A percentile compares a stretch with the other conserved stretches of the same genome.
Conservation (phyloP, 257 asterid species). For the Ocimum tenuiflorum region DNA sequence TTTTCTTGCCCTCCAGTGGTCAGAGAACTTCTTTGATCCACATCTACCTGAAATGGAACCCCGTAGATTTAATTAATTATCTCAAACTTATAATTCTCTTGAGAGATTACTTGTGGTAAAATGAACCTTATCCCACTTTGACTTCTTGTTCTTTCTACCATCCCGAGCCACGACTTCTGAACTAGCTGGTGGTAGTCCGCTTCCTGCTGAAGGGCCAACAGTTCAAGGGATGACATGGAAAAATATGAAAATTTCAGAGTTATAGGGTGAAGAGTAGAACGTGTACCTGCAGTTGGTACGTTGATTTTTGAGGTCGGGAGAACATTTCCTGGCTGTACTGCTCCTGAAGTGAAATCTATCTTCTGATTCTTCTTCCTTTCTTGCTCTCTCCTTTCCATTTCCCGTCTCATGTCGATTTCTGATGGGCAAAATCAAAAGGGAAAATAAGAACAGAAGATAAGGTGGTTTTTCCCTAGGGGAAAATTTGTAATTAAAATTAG, state of each 20-base stretch:
- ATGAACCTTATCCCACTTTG: slow-evolving; percentile 98
- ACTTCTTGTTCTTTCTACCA: slow-evolving; percentile 82
- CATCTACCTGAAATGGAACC: slow-evolving; percentile 75
- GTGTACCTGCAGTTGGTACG: slow-evolving; percentile 60
- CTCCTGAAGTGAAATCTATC: slow-evolving; percentile 75
- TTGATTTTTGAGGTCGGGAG: slow-evolving; percentile 56
- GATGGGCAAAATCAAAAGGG: slow-evolving; percentile 22
- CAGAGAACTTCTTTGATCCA: slow-evolving; percentile 43
- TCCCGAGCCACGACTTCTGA: slow-evolving; percentile 54
- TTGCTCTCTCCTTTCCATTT: slow-evolving; percentile 81
- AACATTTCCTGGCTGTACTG: slow-evolving; percentile 58
- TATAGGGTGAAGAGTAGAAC: slow-evolving; percentile 2
- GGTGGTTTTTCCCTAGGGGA: not conserved
- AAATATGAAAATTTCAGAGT: not conserved
- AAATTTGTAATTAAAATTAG: not conserved
- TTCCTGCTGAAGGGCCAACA: slow-evolving; percentile 25
- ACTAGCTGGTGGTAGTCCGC: slow-evolving; percentile 27
- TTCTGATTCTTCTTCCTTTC: slow-evolving; percentile 78
- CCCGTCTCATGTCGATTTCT: slow-evolving; percentile 85
- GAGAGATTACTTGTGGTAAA: slow-evolving; percentile 11
- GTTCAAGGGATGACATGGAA: too few relatives aligned
- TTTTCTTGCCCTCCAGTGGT: slow-evolving; percentile 47
- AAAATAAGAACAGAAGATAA: not conserved
- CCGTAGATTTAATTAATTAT: slow-evolving; percentile 6
- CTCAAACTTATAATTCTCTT: slow-evolving; percentile 4